Percentiles rank a stretch among this genome's conserved stretches.
These are phyloP conservation scores for Leucogyrophana mollusca DNA, from an alignment of 768 basidiomycete species.

Conservation along the genomic window DNA sequence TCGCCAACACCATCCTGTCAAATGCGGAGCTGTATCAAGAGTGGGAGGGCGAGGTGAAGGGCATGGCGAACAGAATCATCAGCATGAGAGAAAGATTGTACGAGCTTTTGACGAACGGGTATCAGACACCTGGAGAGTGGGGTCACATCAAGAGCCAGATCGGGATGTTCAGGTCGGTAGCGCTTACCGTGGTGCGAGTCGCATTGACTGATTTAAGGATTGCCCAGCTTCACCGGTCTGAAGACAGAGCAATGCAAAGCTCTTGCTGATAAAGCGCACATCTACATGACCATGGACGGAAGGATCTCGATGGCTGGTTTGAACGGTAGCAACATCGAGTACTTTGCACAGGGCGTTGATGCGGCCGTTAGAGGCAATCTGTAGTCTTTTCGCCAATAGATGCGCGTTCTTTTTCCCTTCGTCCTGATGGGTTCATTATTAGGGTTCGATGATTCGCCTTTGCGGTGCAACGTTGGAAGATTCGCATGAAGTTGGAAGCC, in stretches of 20 bases:
- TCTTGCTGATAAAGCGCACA: slow-evolving; percentile 83
- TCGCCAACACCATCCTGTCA: slow-evolving; percentile 82
- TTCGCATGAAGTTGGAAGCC: not conserved
- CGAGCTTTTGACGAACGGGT: slow-evolving; percentile 68
- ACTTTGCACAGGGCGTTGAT: slow-evolving; percentile 87
- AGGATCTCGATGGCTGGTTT: slow-evolving; percentile 94
- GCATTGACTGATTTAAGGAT: slow-evolving; percentile 1
- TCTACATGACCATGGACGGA: slow-evolving; percentile 94
- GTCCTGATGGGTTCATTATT: slow-evolving; percentile 13
- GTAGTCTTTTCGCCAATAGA: slow-evolving; percentile 37
- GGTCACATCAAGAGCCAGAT: slow-evolving; percentile 93
- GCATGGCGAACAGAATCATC: slow-evolving; percentile 95
- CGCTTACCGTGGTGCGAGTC: slow-evolving; percentile 4
- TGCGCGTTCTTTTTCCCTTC: slow-evolving; percentile 17
- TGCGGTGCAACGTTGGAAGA: slow-evolving; percentile 15
- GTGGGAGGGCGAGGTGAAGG: slow-evolving; percentile 92
- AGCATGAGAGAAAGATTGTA: slow-evolving; percentile 87
- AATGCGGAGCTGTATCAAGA: slow-evolving; percentile 72
- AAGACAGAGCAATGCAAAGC: slow-evolving; percentile 75
- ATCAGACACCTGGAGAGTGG: slow-evolving; percentile 94
- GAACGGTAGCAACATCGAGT: slow-evolving; percentile 80
- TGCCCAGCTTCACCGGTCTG: slow-evolving; percentile 79
- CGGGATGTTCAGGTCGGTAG: slow-evolving; percentile 91
- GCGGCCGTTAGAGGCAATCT: slow-evolving; percentile 77
- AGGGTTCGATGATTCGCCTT: slow-evolving; percentile 11